Base-by-base conservation (phyloP, 2,329 filamentous ascomycete genomes). In the Colletotrichum noveboracense region DNA sequence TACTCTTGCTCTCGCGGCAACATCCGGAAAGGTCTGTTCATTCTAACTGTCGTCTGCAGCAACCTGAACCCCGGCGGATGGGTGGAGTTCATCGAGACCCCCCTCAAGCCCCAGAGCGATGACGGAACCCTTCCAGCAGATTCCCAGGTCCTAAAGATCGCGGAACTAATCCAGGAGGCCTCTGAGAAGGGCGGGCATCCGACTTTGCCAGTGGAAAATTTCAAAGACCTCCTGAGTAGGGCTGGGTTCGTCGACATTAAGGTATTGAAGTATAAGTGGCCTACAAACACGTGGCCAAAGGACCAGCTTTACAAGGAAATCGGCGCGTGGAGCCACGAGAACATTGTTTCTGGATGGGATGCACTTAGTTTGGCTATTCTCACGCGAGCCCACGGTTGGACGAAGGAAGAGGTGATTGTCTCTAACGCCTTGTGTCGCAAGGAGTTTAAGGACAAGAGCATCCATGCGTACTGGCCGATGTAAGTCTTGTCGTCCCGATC, bases 61-160 rank as follows among this genome's bases (percentile, higher is more conserved):
- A 80, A 80, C 21, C 81, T 87, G 0, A 82, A 80, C 10, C 86
- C 88, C 0, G 88, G 88, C 2, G 87, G 87, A 7, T 87, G 84
- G 80, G 58, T 87, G 2, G 86, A 87, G 58, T 79, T 85, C 5
- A 83, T 86, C n/a, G 88, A 90, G 36, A 82, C 86, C 5, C 79
- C 84, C 18, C 82, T 85, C 6, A 79, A 79, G 2, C 79, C 84
- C 0, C 79, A 78, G 14, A 86, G 83, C 36, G 87, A 89, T 62
- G 88, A 90, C 67, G 84, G 79, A 12, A 86, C 85, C 0, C 72
- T 86, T 8, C 13, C 66, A 1, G 56, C 70, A 3, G 78, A 80
- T 21, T 71, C 77, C 1, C 81, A 85, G 55, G 67, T 85, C 0
- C 4, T 70, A 0, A 24, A 16, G n/a, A 83, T 52, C 2, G n/a